Base-by-base conservation (phyloP, 179 eudicot genomes). In the Nepenthes alata region DNA sequence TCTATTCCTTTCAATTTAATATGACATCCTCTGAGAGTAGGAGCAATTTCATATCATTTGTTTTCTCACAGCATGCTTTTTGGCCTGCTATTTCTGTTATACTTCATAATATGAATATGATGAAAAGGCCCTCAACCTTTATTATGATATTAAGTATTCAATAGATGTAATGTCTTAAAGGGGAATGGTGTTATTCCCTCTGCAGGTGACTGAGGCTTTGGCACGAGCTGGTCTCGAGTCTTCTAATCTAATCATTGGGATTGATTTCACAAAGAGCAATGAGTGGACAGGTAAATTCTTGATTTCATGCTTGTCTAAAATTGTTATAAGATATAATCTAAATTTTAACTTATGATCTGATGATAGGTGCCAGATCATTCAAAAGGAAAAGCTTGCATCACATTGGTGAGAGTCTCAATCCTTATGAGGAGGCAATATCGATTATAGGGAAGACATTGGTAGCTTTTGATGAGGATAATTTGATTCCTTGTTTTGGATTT, bases 401-500 rank as follows among this genome's bases (percentile, higher is more conserved):
- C 47, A 57, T 65, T 65, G 68, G 68, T 1, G 36, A 47, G 9
- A 12, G 41, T 56, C 61, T 25, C 47, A 65, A 65, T 47, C 68
- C 68, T 36, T 65, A 65, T 47, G 68, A 65, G 68, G 61, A 65
- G 52, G 68, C 68, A 11, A 65, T 65, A 37, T 55, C 68, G 36
- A 65, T 65, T 36, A 55, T 65, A 5, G 68, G 68, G 44, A 55
- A 48, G 61, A 65, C 68, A 56, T 48, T 65, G 45, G 60, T 61
- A 11, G 61, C 61, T 47, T 65, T 65, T 65, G 68, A 65, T 65
- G 68, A 65, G 53, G 68, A 65, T 65, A 57, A 57, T 55, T 47
- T 65, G 61, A 65, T 65, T 36, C 68, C 68, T 65, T 65, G 68
- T 65, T 65, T 16, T 65, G 68, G 68, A 47, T 65, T 65, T 56